A percentile compares a stretch with the other conserved stretches of the same genome.
Evolutionary conservation across 2,329 filamentous ascomycete genomes (phyloP).

Genomic region (Colletotrichum costaricense): DNA sequence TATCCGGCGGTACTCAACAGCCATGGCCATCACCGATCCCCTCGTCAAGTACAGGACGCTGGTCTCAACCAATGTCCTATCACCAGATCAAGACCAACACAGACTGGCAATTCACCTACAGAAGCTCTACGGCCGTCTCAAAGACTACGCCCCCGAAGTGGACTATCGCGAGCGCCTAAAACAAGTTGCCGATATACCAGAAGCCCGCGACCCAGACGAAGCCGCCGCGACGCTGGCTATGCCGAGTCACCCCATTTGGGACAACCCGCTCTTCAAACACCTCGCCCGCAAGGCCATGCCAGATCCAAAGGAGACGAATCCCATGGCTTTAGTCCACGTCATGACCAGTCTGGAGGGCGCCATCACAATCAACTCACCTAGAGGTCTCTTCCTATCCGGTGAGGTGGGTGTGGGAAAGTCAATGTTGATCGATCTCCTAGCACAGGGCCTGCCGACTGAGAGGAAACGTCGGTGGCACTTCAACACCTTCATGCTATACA

Average conservation of each 20-base stretch:
- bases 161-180: conserved; percentile 76
- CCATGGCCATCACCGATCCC: conserved; percentile 75
- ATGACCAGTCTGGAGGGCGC: conserved; percentile 78
- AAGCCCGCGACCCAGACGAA: conserved; percentile 43
- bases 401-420: conserved; percentile 87
- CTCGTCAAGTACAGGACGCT: conserved; percentile 81
- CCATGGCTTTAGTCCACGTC: conserved; percentile 73
- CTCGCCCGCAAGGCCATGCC: conserved; percentile 64
- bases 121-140: conserved; percentile 79
- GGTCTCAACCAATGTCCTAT: conserved; percentile 73
- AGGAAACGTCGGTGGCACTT: conserved; percentile 85
- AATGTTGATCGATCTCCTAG: conserved; percentile 87
- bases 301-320: conserved; percentile 62
- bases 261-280: conserved; percentile 68
- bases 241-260: conserved; percentile 65
- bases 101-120: conserved; percentile 80
- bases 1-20: conserved; percentile 51
- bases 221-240: conserved; percentile 56
- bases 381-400: conserved; percentile 81
- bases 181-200: conserved; percentile 64
- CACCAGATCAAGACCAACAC: conserved; percentile 78
- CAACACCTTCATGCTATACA: conserved; percentile 87
- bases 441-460: conserved; percentile 78
- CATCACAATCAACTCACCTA: conserved; percentile 77
- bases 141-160: conserved; percentile 79